Conservation (phyloP, 2,329 filamentous ascomycete species). For the Exophiala alcalophila region DNA sequence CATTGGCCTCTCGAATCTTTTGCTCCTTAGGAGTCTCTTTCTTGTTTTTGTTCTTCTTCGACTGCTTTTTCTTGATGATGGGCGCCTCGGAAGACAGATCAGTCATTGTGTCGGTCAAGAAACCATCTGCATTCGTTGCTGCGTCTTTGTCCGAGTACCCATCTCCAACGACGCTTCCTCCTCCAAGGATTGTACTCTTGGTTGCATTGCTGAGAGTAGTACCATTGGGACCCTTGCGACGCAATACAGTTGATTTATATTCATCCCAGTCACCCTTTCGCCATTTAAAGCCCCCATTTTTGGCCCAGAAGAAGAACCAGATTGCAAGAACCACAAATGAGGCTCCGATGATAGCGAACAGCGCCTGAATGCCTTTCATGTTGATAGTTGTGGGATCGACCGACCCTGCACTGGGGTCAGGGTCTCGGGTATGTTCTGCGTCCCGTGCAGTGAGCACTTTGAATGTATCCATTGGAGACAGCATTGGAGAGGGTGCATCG, state of each 20-base stretch:
- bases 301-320: slow-evolving; percentile 99
- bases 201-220: slow-evolving; percentile 81
- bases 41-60: slow-evolving; percentile 40
- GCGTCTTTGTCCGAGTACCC: slow-evolving; percentile 62
- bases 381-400: slow-evolving; percentile 45
- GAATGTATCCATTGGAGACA: slow-evolving; percentile 31
- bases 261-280: slow-evolving; percentile 90
- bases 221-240: slow-evolving; percentile 84
- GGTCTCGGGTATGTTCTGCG: slow-evolving; percentile 26
- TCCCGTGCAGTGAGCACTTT: slow-evolving; percentile 34
- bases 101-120: slow-evolving; percentile 43
- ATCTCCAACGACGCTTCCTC: slow-evolving; percentile 66
- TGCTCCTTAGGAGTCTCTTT: slow-evolving; percentile 48
- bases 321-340: slow-evolving; percentile 71
- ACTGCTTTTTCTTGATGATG: slow-evolving; percentile 38
- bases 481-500: slow-evolving; percentile 18
- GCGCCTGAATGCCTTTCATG: slow-evolving; percentile 67
- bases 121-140: slow-evolving; percentile 37
- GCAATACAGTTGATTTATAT: slow-evolving; percentile 91
- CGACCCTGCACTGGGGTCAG: slow-evolving; percentile 35
- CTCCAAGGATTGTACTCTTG: slow-evolving; percentile 77
- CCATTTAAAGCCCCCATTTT: slow-evolving; percentile 91
- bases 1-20: slow-evolving; percentile 34
- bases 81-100: slow-evolving; percentile 30
- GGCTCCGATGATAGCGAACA: slow-evolving; percentile 81